Evolutionary conservation across 2,329 filamentous ascomycete species (phyloP).

Genomic region (Colletotrichum euphorbiae): DNA sequence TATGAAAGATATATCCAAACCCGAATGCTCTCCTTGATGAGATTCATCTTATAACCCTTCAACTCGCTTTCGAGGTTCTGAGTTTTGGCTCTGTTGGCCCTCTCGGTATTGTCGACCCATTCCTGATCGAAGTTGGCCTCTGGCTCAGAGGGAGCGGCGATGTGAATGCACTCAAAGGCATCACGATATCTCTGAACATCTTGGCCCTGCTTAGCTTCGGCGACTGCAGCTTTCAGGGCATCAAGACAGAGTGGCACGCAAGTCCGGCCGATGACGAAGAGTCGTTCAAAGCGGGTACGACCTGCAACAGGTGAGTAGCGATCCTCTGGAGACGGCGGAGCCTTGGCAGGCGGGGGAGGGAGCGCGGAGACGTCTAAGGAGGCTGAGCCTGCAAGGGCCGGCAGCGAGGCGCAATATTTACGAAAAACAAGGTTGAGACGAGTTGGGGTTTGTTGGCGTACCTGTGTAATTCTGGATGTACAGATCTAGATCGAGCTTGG

Average conservation of each 20-base stretch:
- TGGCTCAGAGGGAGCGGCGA: slow-evolving; percentile 73
- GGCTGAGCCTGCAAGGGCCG: slow-evolving; percentile 21
- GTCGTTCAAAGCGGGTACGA: slow-evolving; percentile 82
- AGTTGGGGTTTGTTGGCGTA: slow-evolving; percentile 51
- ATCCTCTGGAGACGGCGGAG: slow-evolving; percentile 17
- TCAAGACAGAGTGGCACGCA: slow-evolving; percentile 83
- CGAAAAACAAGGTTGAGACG: slow-evolving; percentile 29
- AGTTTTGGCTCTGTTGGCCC: slow-evolving; percentile 76
- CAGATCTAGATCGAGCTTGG: slow-evolving; percentile 90
- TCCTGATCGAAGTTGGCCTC: slow-evolving; percentile 74
- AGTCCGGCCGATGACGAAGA: slow-evolving; percentile 82
- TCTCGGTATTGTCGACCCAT: slow-evolving; percentile 80
- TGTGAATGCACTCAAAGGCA: slow-evolving; percentile 73
- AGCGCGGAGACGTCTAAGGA: slow-evolving; percentile 26
- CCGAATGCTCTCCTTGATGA: slow-evolving; percentile 96
- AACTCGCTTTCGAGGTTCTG: slow-evolving; percentile 85
- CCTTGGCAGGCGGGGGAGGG: slow-evolving; percentile 29
- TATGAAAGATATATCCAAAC: slow-evolving; percentile 60
- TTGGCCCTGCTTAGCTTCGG: slow-evolving; percentile 79
- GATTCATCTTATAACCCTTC: slow-evolving; percentile 94
- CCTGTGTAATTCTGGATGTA: slow-evolving; percentile 92
- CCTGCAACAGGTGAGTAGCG: slow-evolving; percentile 60
- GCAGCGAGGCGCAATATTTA: slow-evolving; percentile 30
- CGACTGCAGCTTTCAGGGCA: slow-evolving; percentile 81
- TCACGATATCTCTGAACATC: slow-evolving; percentile 79